Evolutionary conservation across 345 rosid species (phyloP), one percentile per base, ranked within the genome.

Genomic region (Heritiera fomes): DNA sequence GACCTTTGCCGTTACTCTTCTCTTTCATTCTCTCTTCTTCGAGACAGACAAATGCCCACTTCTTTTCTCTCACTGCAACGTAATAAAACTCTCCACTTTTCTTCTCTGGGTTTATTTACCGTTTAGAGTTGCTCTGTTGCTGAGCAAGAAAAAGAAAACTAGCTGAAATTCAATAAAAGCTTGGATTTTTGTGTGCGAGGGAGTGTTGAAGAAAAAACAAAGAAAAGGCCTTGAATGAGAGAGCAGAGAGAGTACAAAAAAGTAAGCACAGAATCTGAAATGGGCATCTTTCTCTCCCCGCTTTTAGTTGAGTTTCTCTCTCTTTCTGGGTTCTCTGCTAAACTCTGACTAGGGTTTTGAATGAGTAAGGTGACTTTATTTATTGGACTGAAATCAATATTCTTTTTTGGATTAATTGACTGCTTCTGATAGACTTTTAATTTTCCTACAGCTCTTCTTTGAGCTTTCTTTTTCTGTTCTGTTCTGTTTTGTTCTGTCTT

Each of bases 291-390:
- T 89, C 92, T 86, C 83, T 87, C 68, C 79, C 77, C 76, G 75
- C 91, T 87, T 87, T 90, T 87, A 65, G 77, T 78, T 81, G 59
- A 66, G 75, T 80, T 76, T 84, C 73, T 83, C 79, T 67, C 72
- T 79, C 79, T 15, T 71, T 59, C 79, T 71, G 78, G 75, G 85
- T 79, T 63, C 59, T 70, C 84, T 82, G 82, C 80, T 80, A 76
- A 56, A 82, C 86, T 89, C 95, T 87, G 93, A 81, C 90, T 91
- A 85, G 90, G 95, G 91, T 90, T 89, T 88, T 86, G 81, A 80
- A 84, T 77, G 84, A 79, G 78, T 65, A 75, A 66, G 71, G 60
- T 83, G 47, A 50, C 76, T 73, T 55, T 73, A 83, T 84, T 88
- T 82, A 79, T 82, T 81, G 90, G 86, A 81, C 94, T 87, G 95